Conservation (phyloP, 129 eudicot species). For the Ambrosia artemisiifolia region DNA sequence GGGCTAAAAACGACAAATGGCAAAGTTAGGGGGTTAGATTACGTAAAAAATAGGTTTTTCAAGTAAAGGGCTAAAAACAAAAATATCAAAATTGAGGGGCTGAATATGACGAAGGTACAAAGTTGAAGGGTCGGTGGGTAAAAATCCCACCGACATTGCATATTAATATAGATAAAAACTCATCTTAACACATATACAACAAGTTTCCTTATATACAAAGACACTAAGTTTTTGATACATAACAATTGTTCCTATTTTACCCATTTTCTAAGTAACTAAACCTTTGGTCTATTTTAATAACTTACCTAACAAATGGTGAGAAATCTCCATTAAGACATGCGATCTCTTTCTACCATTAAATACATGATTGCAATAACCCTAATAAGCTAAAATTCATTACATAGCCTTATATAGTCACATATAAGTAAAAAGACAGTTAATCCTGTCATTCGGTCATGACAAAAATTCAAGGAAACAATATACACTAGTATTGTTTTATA, state of each 20-base stretch:
- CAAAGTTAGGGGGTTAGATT: too few relatives aligned
- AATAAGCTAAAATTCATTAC: constrained; percentile 16
- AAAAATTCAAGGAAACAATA: neutral
- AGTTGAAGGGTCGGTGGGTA: too few relatives aligned
- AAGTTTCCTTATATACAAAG: constrained; percentile 28
- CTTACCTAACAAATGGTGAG: constrained; percentile 36
- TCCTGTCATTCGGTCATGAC: neutral
- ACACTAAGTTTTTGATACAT: constrained; percentile 4
- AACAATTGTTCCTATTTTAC: constrained; percentile 15
- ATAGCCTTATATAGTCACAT: constrained; percentile 7
- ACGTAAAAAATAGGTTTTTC: too few relatives aligned
- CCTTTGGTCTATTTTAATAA: constrained; percentile 5
- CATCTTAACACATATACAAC: neutral
- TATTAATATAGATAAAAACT: too few relatives aligned
- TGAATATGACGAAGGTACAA: too few relatives aligned
- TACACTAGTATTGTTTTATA: neutral
- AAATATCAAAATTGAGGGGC: too few relatives aligned
- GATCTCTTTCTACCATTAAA: constrained; percentile 32
- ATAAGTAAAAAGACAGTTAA: neutral
- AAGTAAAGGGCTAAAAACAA: too few relatives aligned
- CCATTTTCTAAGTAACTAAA: constrained; percentile 8
- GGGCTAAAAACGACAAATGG: too few relatives aligned
- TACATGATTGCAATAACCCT: constrained; percentile 7
- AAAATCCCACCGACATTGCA: too few relatives aligned
- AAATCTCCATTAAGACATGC: constrained; percentile 21